These are phyloP conservation scores for Paraphoma sp. DNA, from an alignment of 2,329 filamentous ascomycete genomes.

Conservation along the genomic window DNA sequence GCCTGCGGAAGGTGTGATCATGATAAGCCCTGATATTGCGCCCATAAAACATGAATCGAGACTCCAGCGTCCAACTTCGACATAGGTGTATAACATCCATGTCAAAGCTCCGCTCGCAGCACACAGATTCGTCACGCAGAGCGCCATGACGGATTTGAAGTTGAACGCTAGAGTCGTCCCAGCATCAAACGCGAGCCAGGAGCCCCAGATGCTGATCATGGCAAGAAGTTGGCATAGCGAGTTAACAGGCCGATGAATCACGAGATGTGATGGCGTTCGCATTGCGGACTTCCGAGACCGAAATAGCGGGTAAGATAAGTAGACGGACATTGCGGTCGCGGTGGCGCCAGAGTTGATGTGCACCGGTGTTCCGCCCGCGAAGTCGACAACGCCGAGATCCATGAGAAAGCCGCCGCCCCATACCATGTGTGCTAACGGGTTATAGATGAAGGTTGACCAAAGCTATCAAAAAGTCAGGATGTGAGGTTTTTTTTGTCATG, in stretches of 20 bases:
- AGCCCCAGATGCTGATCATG: slow-evolving; percentile 59
- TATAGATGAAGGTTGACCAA: slow-evolving; percentile 58
- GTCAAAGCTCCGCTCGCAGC: slow-evolving; percentile 56
- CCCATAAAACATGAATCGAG: slow-evolving; percentile 61
- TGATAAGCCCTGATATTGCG: slow-evolving; percentile 60
- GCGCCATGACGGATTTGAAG: slow-evolving; percentile 59
- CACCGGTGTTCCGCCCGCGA: slow-evolving; percentile 53
- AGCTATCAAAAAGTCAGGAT: slow-evolving; percentile 37
- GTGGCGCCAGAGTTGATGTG: slow-evolving; percentile 51
- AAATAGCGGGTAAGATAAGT: slow-evolving; percentile 59
- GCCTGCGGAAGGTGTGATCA: slow-evolving; percentile 59
- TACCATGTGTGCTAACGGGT: slow-evolving; percentile 58
- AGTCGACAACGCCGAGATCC: slow-evolving; percentile 55
- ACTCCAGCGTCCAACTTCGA: slow-evolving; percentile 54
- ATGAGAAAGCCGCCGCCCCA: slow-evolving; percentile 56
- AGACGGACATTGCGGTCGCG: slow-evolving; percentile 54
- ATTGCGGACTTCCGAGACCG: slow-evolving; percentile 53
- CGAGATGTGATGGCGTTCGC: slow-evolving; percentile 56
- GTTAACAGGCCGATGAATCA: slow-evolving; percentile 57
- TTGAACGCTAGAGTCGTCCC: slow-evolving; percentile 57
- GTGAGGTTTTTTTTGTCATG: not conserved
- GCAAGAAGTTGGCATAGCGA: slow-evolving; percentile 57
- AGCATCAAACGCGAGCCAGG: slow-evolving; percentile 60
- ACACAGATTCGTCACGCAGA: slow-evolving; percentile 59
- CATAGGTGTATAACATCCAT: slow-evolving; percentile 55